Base-by-base conservation (phyloP, 78 protist species). In the Anaeramoeba ignava region DNA sequence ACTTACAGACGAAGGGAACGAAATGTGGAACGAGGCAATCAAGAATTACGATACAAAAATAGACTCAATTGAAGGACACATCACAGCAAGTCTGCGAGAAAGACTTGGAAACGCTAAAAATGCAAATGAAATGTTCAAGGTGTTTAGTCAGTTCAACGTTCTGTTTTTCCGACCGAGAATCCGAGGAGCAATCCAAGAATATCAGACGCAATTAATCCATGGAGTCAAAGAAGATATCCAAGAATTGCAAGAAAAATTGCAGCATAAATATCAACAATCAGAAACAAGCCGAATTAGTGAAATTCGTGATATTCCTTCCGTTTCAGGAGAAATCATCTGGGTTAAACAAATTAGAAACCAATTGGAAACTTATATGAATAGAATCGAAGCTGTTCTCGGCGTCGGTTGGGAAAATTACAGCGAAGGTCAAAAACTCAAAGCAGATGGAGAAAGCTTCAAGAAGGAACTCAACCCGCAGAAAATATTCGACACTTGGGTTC, bases 121-220 rank as follows among this genome's bases (percentile, higher is more conserved):
- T 33, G 95, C 97, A 3, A 82, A 81, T 38, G 96, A 94, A 68
- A 94, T 94, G 97, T 93, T 94, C 86, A 84, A 94, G 80, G 92
- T 93, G 73, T 91, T 93, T 83, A 78, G 89, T 1, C 89, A 91
- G 42, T 94, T 89, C 90, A 92, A 92, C 80, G 91, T 90, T 40
- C 87, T 94, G 17, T 80, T 92, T n/a, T 78, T 85, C 34, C 86
- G 94, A 42, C 92, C 91, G 41, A 78, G 89, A 87, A 87, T 89
- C 67, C 83, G 89, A 83, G 78, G 82, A 33, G 95, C 95, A 2
- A 85, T 91, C 42, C 94, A 92, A 27, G 93, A 89, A 78, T 93
- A 93, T 88, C 95, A 92, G 42, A 67, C 89, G 33, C 91, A 84
- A 84, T 91, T 94, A n/a, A 83, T 93, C 34, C 73, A 87, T 67